Evolutionary conservation across 495 filamentous ascomycete genomes (phyloP), one percentile per base, ranked within the genome.

Genomic region (Lasiosphaeria hispida): DNA sequence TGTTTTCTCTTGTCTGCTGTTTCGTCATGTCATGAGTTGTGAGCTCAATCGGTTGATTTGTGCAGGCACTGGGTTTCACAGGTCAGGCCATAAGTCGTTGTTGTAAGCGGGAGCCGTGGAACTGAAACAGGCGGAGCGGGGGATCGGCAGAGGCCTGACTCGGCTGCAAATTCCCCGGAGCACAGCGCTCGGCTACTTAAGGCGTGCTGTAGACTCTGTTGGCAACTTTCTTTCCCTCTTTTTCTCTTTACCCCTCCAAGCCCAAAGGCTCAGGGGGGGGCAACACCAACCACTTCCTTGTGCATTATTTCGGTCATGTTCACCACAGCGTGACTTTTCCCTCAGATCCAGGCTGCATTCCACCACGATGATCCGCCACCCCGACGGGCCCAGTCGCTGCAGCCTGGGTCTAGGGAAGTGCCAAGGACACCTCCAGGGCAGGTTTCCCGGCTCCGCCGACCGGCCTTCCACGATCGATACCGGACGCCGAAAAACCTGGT

Each of bases 111-210:
- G 48, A 40, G 55, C 17, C 18, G 47, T 38, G 36, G 38, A 11
- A n/a, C 23, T 58, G 56, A 58, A 58, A 58, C 48, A 11, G 14
- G 15, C 14, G 17, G 35, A 18, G 34, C 23, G 17, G 49, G 15
- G 35, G 43, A 54, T 54, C 52, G 52, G 52, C 52, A 43, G 39
- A 43, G 51, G 38, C 39, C 13, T 44, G 50, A 53, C 50, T 42
- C 19, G 39, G 23, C 15, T 33, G 40, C 14, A 2, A 54, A 15
- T 10, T 45, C 43, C 43, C 18, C 43, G 43, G 38, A 18, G 11
- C 3, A 8, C 8, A 23, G 40, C 13, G 37, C 14, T 37, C 39
- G 39, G 39, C 39, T 35, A 54, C 43, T 54, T 54, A 54, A 54
- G 52, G 19, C 36, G 42, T 23, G 8, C 10, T 0, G 1, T n/a